Base-by-base conservation (phyloP, 768 basidiomycete species). In the Pulveroboletus sp. region DNA sequence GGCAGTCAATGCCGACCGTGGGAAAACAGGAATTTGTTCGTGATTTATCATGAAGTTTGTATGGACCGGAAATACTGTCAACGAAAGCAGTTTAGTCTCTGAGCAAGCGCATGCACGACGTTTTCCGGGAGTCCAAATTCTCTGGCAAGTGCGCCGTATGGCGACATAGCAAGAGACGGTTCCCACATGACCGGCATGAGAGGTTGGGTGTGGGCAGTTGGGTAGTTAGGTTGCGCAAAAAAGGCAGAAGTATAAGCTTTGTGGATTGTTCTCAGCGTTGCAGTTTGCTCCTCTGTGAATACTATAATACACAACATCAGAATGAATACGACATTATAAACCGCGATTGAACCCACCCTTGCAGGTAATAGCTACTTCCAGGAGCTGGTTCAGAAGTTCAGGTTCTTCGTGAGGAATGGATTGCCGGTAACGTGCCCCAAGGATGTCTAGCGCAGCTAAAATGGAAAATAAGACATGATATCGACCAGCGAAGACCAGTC, bases 81-180 rank as follows among this genome's bases (percentile, higher is more conserved):
- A 51, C 34, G 55, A 34, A 68, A 53, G 19, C 49, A 55, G 29
- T 54, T 42, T 10, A 87, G 70, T 42, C 85, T 75, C 52, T 84
- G 81, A 34, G 78, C 81, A 38, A 87, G 75, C 4, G 83, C 82
- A 59, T 86, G 78, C 38, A 88, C 79, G 23, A 87, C 62, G 36
- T 81, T 75, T 27, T 85, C 71, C 45, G 86, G 82, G 19, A 88
- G 74, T n/a, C 86, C 86, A 51, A 87, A 87, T 63, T 88, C 87
- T 55, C 74, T 75, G 20, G 87, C 86, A n/a, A 89, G 74, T 20
- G 77, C 75, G 39, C 74, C 74, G 21, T 63, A 81, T 45, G 60
- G 74, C 35, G 56, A 55, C 39, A 47, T 50, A 24, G 48, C 27
- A 23, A 45, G 16, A 11, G 49, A 21, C n/a, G 34, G 32, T 31